These are phyloP conservation scores for Hibiscus tridactylites DNA, from an alignment of 345 rosid species.

Conservation along the genomic window DNA sequence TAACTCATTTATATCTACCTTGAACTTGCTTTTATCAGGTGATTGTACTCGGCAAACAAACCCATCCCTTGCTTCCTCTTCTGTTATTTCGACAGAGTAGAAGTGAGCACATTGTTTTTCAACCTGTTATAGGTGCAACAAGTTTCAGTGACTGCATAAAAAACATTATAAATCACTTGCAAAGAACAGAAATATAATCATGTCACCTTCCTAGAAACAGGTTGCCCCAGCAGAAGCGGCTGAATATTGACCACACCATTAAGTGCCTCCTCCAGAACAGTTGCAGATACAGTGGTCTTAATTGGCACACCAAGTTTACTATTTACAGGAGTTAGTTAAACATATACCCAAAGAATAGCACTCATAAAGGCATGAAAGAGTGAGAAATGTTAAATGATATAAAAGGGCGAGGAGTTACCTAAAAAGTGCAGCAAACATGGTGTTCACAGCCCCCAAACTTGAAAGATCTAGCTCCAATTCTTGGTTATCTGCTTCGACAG, in stretches of 20 bases:
- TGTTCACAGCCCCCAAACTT: slow-evolving; percentile 90
- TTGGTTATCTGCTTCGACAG: slow-evolving; percentile 65
- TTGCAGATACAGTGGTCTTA: slow-evolving; percentile 94
- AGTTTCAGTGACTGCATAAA: slow-evolving; percentile 14
- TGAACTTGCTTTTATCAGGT: slow-evolving; percentile 94
- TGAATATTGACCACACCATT: slow-evolving; percentile 61
- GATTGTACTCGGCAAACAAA: slow-evolving; percentile 89
- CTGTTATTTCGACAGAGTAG: slow-evolving; percentile 75
- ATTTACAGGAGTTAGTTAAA: neutral
- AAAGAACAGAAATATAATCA: slow-evolving; percentile 7
- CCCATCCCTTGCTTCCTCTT: slow-evolving; percentile 88
- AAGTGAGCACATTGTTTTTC: slow-evolving; percentile 99
- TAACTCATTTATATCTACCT: slow-evolving; percentile 37
- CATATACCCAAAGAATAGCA: neutral
- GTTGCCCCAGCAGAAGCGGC: slow-evolving; percentile 60
- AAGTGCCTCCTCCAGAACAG: slow-evolving; percentile 93
- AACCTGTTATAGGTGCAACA: slow-evolving; percentile 53
- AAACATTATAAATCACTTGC: slow-evolving; percentile 11
- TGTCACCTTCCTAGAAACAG: slow-evolving; percentile 64
- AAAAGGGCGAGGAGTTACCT: slow-evolving; percentile 35
- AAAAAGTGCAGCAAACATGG: slow-evolving; percentile 90
- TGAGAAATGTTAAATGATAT: neutral
- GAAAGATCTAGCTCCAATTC: slow-evolving; percentile 95
- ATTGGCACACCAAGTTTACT: slow-evolving; percentile 99
- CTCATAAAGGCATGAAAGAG: neutral